These are phyloP conservation scores for Mortierella sp. DNA, from an alignment of 371 early-diverging fungal species.

Conservation along the genomic window DNA sequence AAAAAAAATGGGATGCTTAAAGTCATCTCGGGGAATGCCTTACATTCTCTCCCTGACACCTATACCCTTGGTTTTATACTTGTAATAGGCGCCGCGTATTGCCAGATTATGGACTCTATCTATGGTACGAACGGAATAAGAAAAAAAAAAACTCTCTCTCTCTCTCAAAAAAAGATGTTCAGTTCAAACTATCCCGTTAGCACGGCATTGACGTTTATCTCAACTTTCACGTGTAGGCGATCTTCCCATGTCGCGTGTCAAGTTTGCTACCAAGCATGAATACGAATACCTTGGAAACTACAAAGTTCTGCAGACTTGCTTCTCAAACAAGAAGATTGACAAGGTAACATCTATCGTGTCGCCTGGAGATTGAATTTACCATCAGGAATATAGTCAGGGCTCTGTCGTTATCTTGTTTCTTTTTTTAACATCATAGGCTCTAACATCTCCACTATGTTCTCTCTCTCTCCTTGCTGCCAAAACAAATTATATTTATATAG, in stretches of 20 bases:
- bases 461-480: neutral
- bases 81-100: slow-evolving; percentile 84
- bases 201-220: neutral
- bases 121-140: slow-evolving; percentile 63
- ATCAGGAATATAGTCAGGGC: neutral
- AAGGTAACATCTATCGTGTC: slow-evolving; percentile 48
- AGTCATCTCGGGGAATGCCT: neutral
- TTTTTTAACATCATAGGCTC: neutral
- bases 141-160: neutral
- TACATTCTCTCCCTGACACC: neutral
- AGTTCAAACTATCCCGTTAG: slow-evolving; percentile 1
- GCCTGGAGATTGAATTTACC: neutral
- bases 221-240: slow-evolving; percentile 62
- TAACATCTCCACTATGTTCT: neutral
- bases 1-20: neutral
- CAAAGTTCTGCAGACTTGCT: slow-evolving; percentile 88
- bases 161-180: neutral
- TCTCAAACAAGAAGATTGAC: slow-evolving; percentile 83
- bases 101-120: slow-evolving; percentile 95
- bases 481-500: slow-evolving; percentile 12
- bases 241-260: slow-evolving; percentile 86
- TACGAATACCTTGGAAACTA: slow-evolving; percentile 94
- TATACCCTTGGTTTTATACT: neutral
- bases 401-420: neutral
- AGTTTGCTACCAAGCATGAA: slow-evolving; percentile 92